phyloP scores from a whole-genome alignment of 139 green algal genomes.

The Picochlorum sp. region DNA sequence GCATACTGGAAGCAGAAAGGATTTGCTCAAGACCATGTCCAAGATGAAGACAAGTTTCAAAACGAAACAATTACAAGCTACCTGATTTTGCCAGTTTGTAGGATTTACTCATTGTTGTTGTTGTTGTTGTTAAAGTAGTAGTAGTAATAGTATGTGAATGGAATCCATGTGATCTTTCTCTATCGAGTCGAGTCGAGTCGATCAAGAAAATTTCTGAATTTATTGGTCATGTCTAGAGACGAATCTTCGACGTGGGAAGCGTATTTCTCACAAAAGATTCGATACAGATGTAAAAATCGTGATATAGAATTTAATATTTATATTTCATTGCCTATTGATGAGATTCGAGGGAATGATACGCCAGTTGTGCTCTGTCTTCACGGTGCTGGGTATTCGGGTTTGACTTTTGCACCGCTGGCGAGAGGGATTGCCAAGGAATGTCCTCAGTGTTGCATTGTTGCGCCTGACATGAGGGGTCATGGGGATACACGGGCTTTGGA shows the following conservation, averaged over 20 bases:
- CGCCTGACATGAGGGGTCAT: slow-evolving; percentile 72
- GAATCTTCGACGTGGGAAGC: neutral
- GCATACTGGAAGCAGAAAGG: neutral
- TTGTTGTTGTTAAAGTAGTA: neutral
- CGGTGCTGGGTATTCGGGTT: slow-evolving; percentile 75
- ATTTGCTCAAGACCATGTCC: slow-evolving; percentile 15
- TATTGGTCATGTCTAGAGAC: neutral
- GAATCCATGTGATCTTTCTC: neutral
- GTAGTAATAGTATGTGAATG: neutral
- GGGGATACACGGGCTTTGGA: slow-evolving; percentile 41
- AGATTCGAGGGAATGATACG: too few relatives aligned
- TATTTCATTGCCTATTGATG: too few relatives aligned
- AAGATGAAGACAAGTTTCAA: slow-evolving; percentile 14
- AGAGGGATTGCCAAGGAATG: slow-evolving; percentile 34
- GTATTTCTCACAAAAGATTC: too few relatives aligned
- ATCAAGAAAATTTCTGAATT: too few relatives aligned
- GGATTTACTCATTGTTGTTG: slow-evolving; percentile 18
- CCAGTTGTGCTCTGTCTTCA: slow-evolving; percentile 53
- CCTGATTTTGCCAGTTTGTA: too few relatives aligned
- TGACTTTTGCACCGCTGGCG: slow-evolving; percentile 76
- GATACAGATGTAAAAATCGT: too few relatives aligned
- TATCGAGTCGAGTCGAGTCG: too few relatives aligned
- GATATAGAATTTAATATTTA: too few relatives aligned
- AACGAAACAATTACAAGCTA: neutral
- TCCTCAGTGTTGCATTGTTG: slow-evolving; percentile 55